Evolutionary conservation across 2,329 filamentous ascomycete species (phyloP), one percentile per base, ranked within the genome.

Genomic region (Ciborinia camelliae): DNA sequence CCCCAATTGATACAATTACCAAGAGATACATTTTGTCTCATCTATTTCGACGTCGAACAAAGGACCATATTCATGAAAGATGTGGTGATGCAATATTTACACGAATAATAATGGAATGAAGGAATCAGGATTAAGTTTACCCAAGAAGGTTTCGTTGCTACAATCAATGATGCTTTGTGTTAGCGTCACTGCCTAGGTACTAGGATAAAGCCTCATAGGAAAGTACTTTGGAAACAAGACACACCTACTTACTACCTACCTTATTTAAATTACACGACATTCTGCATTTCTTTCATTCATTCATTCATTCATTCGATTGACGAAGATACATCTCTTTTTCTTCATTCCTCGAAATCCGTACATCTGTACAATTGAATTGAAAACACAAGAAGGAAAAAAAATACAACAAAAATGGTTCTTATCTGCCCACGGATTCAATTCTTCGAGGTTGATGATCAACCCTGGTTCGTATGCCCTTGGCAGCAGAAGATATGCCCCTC

Each of bases 381-480:
- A 61, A 12, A 61, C 30, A 47, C 18, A 14, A 12, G 15, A 32
- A 32, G 14, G 4, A 4, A 53, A 35, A 1, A 26, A 39, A 39
- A n/a, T n/a, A n/a, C n/a, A n/a, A 15, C 26, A 30, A 70, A 65
- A 55, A 83, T 82, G 79, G 77, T 81, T 50, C 80, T 83, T 57
- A 76, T 82, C 47, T 74, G 85, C 63, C 85, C 83, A 9, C 82
- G 85, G 10, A 78, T 87, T 75, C 85, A 89, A 73, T 81, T 89
- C 69, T 86, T 86, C 68, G 87, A 90, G 79, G 86, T 90, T 67
- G 82, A 86, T 69, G 87, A 90, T 72, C 85, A 88, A 75, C 70
- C 82, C 63, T 90, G 87, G 87, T 89, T 78, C 65, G 76, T 68
- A 54, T 23, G 8, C 61, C 59, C 53, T 55, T 62, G 41, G 12